Conservation (phyloP, 2,329 filamentous ascomycete genomes). For the Ceratocystiopsis sp. region DNA sequence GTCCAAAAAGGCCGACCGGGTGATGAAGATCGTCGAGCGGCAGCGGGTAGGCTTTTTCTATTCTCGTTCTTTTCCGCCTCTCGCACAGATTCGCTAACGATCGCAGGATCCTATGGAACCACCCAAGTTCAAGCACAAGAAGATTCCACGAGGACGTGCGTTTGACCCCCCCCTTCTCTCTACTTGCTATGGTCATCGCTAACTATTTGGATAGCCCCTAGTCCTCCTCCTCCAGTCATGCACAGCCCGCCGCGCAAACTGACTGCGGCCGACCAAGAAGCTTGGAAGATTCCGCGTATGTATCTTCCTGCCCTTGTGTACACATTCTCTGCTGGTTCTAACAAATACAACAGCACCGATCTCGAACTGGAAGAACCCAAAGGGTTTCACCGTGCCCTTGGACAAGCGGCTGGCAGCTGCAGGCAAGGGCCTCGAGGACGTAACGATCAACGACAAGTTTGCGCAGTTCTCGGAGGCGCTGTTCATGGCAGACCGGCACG, state of each 20-base stretch:
- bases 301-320: not conserved
- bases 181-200: not conserved
- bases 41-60: slow-evolving; percentile 33
- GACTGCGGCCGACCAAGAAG: slow-evolving; percentile 92
- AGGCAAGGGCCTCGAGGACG: slow-evolving; percentile 77
- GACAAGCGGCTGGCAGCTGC: slow-evolving; percentile 93
- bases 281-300: slow-evolving; percentile 61
- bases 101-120: slow-evolving; percentile 74
- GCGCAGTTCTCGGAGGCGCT: slow-evolving; percentile 89
- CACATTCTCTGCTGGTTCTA: not conserved
- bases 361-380: slow-evolving; percentile 98
- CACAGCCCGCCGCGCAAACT: slow-evolving; percentile 88
- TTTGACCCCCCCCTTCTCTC: not conserved
- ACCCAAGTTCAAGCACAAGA: slow-evolving; percentile 97
- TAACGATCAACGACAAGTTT: slow-evolving; percentile 97
- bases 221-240: slow-evolving; percentile 84
- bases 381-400: slow-evolving; percentile 89
- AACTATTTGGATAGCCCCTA: slow-evolving; percentile 35
- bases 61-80: not conserved
- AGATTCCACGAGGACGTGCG: slow-evolving; percentile 52
- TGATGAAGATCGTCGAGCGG: slow-evolving; percentile 95
- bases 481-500: slow-evolving; percentile 86
- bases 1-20: slow-evolving; percentile 76
- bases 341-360: slow-evolving; percentile 39
- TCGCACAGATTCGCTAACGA: not conserved